These are phyloP conservation scores for Protomyces inundatus DNA, from an alignment of 1,139 yeast genomes.

Conservation along the genomic window DNA sequence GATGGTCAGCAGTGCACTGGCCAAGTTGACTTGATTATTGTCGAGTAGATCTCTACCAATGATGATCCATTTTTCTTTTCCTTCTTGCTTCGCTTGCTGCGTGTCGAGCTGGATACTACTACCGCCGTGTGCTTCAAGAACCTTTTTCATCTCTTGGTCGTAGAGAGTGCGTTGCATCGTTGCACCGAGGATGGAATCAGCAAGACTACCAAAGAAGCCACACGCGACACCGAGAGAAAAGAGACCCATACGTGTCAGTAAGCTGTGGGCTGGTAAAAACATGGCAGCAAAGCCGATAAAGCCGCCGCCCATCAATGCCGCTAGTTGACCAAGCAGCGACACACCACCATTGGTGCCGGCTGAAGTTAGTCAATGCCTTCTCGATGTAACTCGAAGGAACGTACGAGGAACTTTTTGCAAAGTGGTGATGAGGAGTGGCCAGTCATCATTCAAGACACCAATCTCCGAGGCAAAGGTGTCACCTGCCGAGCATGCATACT, in stretches of 20 bases:
- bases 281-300: slow-evolving; percentile 39
- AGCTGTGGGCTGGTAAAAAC: slow-evolving; percentile 24
- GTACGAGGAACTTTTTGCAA: slow-evolving; percentile 42
- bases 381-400: neutral
- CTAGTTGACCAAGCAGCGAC: slow-evolving; percentile 42
- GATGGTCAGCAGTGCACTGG: slow-evolving; percentile 40
- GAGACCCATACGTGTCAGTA: slow-evolving; percentile 31
- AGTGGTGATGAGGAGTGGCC: slow-evolving; percentile 46
- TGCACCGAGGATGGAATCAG: slow-evolving; percentile 49
- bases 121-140: slow-evolving; percentile 46
- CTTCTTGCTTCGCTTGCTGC: neutral
- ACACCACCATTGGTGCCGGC: slow-evolving; percentile 51
- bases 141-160: slow-evolving; percentile 40
- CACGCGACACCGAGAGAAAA: slow-evolving; percentile 37
- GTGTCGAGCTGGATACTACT: slow-evolving; percentile 14
- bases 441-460: slow-evolving; percentile 44
- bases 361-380: neutral
- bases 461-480: slow-evolving; percentile 51
- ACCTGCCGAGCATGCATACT: slow-evolving; percentile 48
- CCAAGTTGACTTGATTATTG: slow-evolving; percentile 45
- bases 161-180: slow-evolving; percentile 42
- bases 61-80: neutral
- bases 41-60: slow-evolving; percentile 36
- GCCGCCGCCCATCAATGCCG: slow-evolving; percentile 44
- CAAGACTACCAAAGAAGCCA: slow-evolving; percentile 45